Percentiles rank a stretch among this genome's conserved stretches.
These are phyloP conservation scores for Daedaleopsis sinensis DNA, from an alignment of 768 basidiomycete genomes.

Conservation along the genomic window DNA sequence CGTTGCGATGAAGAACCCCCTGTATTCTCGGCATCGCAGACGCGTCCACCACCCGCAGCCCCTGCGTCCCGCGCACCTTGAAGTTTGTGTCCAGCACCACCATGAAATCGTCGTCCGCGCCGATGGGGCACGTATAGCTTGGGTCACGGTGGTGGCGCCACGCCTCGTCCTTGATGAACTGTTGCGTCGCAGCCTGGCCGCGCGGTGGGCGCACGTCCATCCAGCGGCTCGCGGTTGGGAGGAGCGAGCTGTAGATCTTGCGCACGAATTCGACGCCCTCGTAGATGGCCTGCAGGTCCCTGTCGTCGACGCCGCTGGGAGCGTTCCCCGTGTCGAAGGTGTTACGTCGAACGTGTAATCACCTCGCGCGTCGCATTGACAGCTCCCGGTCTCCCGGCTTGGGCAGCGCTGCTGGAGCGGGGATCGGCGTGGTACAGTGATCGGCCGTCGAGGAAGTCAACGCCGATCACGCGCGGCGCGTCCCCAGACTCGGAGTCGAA, in stretches of 20 bases:
- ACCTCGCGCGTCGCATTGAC: not conserved
- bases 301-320: not conserved
- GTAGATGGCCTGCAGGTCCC: not conserved
- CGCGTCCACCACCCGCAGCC: constrained; percentile 44
- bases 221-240: not conserved
- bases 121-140: constrained; percentile 24
- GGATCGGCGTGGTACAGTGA: not conserved
- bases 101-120: not conserved
- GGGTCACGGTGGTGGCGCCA: constrained; percentile 17
- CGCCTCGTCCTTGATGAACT: constrained; percentile 7
- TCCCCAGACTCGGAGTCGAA: not conserved
- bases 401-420: not conserved
- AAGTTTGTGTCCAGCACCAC: constrained; percentile 34
- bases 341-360: not conserved
- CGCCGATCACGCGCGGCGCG: not conserved
- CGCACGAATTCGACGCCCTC: not conserved
- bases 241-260: not conserved
- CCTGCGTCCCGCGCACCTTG: constrained; percentile 37
- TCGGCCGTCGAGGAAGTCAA: not conserved
- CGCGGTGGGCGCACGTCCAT: not conserved
- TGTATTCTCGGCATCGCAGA: constrained; percentile 17
- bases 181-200: not conserved
- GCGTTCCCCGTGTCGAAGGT: not conserved
- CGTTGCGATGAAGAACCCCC: not conserved
- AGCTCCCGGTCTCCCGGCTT: not conserved